These are phyloP conservation scores for Coniochaeta prunicola DNA, from an alignment of 2,329 filamentous ascomycete genomes.

Conservation along the genomic window DNA sequence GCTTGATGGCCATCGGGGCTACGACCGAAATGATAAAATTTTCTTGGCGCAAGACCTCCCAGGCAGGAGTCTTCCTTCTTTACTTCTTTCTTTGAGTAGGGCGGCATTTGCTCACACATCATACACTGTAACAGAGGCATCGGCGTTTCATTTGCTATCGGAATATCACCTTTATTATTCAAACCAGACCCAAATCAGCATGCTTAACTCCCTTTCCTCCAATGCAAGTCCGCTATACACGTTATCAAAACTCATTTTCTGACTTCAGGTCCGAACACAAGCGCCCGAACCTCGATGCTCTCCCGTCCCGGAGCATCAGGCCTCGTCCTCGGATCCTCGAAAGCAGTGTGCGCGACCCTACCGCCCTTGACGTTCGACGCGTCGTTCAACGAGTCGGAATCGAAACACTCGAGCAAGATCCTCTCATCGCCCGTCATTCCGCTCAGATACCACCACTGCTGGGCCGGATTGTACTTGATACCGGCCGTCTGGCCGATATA, in stretches of 20 bases:
- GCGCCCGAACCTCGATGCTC: slow-evolving; percentile 81
- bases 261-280: slow-evolving; percentile 65
- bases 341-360: slow-evolving; percentile 67
- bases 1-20: background rate
- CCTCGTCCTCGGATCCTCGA: slow-evolving; percentile 66
- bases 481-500: slow-evolving; percentile 69
- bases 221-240: background rate
- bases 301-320: slow-evolving; percentile 65
- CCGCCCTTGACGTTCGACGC: slow-evolving; percentile 44
- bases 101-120: background rate
- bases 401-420: slow-evolving; percentile 73
- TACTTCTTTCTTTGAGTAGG: background rate
- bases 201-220: slow-evolving; percentile 1
- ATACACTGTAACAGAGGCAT: background rate
- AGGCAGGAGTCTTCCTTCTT: no score
- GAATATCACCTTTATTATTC: background rate
- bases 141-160: background rate
- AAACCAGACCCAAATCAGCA: background rate
- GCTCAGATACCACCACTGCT: slow-evolving; percentile 74
- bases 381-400: slow-evolving; percentile 50
- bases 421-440: slow-evolving; percentile 69
- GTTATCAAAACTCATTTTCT: background rate
- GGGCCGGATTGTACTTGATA: slow-evolving; percentile 51
- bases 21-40: background rate
- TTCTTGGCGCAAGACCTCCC: background rate